These are phyloP conservation scores for Microcera coccophila DNA, from an alignment of 2,329 filamentous ascomycete genomes.

Conservation along the genomic window DNA sequence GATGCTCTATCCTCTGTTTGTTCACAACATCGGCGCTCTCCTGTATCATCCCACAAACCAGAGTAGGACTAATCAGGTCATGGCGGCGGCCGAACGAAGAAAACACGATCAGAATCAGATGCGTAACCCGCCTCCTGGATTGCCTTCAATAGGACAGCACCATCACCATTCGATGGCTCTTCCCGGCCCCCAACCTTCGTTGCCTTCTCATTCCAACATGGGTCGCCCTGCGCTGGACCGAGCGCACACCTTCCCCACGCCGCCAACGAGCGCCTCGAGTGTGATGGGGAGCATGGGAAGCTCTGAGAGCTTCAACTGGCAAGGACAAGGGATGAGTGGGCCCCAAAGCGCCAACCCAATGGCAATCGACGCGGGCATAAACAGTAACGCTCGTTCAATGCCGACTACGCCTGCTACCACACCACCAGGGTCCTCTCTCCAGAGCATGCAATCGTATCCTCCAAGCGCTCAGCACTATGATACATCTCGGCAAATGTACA, in stretches of 20 bases:
- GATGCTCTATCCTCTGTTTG: slow-evolving; percentile 89
- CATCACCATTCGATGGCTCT: slow-evolving; percentile 61
- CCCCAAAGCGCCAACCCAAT: slow-evolving; percentile 65
- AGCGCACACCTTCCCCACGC: slow-evolving; percentile 89
- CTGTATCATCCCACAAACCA: slow-evolving; percentile 93
- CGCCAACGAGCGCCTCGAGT: slow-evolving; percentile 87
- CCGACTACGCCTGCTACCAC: slow-evolving; percentile 89
- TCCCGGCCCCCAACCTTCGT: slow-evolving; percentile 47
- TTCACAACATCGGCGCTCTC: slow-evolving; percentile 91
- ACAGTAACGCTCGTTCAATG: slow-evolving; percentile 79
- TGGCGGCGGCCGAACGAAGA: slow-evolving; percentile 77
- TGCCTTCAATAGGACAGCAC: slow-evolving; percentile 67
- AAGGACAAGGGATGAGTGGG: slow-evolving; percentile 56
- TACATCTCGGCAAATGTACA: slow-evolving; percentile 73
- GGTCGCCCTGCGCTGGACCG: slow-evolving; percentile 75
- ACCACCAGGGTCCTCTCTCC: slow-evolving; percentile 72
- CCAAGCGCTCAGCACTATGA: slow-evolving; percentile 68
- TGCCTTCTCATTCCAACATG: slow-evolving; percentile 66
- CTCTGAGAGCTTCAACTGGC: slow-evolving; percentile 79
- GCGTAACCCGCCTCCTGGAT: slow-evolving; percentile 52
- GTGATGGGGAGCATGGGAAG: slow-evolving; percentile 70
- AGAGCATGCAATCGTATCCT: slow-evolving; percentile 73
- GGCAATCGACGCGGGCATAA: slow-evolving; percentile 69
- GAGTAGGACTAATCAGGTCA: slow-evolving; percentile 75
- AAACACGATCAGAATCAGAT: slow-evolving; percentile 67